These are phyloP conservation scores for Solanum etuberosum DNA, from an alignment of 257 asterid genomes.

Conservation along the genomic window DNA sequence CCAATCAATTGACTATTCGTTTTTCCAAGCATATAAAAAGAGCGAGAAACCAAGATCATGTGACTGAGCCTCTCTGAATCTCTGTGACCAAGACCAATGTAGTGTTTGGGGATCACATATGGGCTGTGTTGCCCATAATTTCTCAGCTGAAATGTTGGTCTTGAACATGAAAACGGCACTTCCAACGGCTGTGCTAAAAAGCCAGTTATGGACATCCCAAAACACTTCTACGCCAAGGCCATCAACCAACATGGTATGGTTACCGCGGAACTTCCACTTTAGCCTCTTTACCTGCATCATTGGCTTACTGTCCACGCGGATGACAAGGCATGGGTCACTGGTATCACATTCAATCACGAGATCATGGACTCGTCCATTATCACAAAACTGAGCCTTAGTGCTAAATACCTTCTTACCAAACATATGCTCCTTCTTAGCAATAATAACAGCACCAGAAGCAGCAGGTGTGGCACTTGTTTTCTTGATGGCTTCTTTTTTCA, in stretches of 20 bases:
- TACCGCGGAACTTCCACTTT: constrained; percentile 39
- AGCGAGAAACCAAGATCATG: constrained; percentile 30
- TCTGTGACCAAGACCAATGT: constrained; percentile 31
- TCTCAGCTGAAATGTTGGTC: constrained; percentile 28
- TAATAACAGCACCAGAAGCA: constrained; percentile 18
- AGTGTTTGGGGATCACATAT: constrained; percentile 19
- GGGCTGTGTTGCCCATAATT: constrained; percentile 34
- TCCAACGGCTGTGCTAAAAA: constrained; percentile 19
- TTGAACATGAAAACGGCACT: constrained; percentile 39
- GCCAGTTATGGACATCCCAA: constrained; percentile 47
- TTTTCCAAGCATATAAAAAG: constrained; percentile 37
- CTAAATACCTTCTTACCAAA: constrained; percentile 32
- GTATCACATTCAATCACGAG: constrained; percentile 37
- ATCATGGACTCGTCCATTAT: constrained; percentile 26
- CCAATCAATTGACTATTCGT: constrained; percentile 21
- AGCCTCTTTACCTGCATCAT: constrained; percentile 38
- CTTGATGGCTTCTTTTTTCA: constrained; percentile 32
- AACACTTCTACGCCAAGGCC: constrained; percentile 28
- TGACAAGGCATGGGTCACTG: constrained; percentile 21
- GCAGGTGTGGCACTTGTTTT: constrained; percentile 22
- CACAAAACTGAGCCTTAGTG: constrained; percentile 23
- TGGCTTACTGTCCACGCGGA: constrained; percentile 28
- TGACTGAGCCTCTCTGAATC: constrained; percentile 24
- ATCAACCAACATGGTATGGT: constrained; percentile 32
- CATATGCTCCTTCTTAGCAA: constrained; percentile 29